These are phyloP conservation scores for Umbelopsis isabellina DNA, from an alignment of 192 early-diverging fungal genomes.

Conservation along the genomic window DNA sequence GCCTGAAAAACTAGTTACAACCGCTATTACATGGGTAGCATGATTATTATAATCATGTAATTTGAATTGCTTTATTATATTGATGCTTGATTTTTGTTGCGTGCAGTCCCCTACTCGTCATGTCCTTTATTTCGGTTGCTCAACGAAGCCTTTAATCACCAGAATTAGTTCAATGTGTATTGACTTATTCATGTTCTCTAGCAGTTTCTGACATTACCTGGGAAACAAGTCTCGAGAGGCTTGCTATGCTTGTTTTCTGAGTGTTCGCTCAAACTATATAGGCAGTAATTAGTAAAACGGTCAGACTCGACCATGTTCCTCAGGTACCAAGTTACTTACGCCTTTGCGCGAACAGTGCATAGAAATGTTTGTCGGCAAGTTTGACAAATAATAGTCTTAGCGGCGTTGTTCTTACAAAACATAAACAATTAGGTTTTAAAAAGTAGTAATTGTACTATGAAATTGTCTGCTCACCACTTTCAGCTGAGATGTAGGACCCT, in stretches of 20 bases:
- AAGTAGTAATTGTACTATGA: not conserved
- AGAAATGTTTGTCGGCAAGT: conserved; percentile 83
- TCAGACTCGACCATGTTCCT: not conserved
- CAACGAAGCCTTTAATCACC: not conserved
- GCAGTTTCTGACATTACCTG: conserved; percentile 37
- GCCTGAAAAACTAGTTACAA: too few relatives aligned
- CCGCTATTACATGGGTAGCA: too few relatives aligned
- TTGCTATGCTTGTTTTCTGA: conserved; percentile 78
- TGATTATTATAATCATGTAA: too few relatives aligned
- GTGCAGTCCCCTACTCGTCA: not conserved
- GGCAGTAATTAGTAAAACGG: not conserved
- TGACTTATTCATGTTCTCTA: not conserved
- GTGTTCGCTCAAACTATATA: conserved; percentile 64
- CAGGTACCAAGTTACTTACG: conserved; percentile 47
- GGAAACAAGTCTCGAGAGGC: conserved; percentile 78
- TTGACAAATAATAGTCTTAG: conserved; percentile 78
- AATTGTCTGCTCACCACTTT: conserved; percentile 52
- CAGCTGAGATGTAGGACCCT: conserved; percentile 59
- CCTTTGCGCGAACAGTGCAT: conserved; percentile 74
- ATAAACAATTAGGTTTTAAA: not conserved
- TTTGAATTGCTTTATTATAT: not conserved
- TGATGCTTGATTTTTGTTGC: not conserved
- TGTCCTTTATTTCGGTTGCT: conserved; percentile 1
- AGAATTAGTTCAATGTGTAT: not conserved
- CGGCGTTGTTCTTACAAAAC: conserved; percentile 69